Percentiles rank a stretch among this genome's conserved stretches.
phyloP scores from a whole-genome alignment of 106 monocot species.

The Narthecium ossifragum region DNA sequence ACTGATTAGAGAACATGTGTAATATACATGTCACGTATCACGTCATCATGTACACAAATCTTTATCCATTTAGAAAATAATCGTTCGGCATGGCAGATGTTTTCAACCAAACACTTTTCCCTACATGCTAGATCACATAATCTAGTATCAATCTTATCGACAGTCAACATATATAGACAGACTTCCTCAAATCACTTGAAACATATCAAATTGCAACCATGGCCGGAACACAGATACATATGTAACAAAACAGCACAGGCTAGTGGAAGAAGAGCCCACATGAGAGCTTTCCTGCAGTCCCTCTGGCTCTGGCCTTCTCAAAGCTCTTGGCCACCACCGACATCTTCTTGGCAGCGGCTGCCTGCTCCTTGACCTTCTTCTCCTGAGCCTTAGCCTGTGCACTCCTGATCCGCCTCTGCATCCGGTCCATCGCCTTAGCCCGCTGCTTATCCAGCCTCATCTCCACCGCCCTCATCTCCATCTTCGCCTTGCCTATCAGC shows the following conservation, averaged over 20 bases:
- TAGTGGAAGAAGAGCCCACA: slow-evolving; percentile 33
- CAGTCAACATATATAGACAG: too few species aligned
- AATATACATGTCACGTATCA: too few species aligned
- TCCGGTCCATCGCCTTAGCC: slow-evolving; percentile 23
- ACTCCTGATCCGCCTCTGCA: slow-evolving; percentile 28
- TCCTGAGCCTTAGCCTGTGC: slow-evolving; percentile 34
- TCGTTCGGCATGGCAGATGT: too few species aligned
- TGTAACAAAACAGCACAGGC: background rate
- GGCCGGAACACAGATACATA: too few species aligned
- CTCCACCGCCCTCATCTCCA: slow-evolving; percentile 38
- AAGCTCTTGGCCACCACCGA: slow-evolving; percentile 6
- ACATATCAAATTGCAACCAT: too few species aligned
- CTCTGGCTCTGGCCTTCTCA: slow-evolving; percentile 21
- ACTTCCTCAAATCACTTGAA: too few species aligned
- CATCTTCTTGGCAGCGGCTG: slow-evolving; percentile 22
- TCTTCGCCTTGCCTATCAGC: slow-evolving; percentile 31
- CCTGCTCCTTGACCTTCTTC: slow-evolving; percentile 33
- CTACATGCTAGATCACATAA: too few species aligned
- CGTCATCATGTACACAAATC: too few species aligned
- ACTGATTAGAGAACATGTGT: too few species aligned
- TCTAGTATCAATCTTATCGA: too few species aligned
- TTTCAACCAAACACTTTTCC: too few species aligned
- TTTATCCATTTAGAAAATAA: too few species aligned
- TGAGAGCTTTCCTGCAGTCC: slow-evolving; percentile 36
- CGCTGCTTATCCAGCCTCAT: slow-evolving; percentile 34